Percentiles rank a stretch among this genome's conserved stretches.
Conservation (phyloP, 176 grass and related monocot species). For the Carex littledalei region DNA sequence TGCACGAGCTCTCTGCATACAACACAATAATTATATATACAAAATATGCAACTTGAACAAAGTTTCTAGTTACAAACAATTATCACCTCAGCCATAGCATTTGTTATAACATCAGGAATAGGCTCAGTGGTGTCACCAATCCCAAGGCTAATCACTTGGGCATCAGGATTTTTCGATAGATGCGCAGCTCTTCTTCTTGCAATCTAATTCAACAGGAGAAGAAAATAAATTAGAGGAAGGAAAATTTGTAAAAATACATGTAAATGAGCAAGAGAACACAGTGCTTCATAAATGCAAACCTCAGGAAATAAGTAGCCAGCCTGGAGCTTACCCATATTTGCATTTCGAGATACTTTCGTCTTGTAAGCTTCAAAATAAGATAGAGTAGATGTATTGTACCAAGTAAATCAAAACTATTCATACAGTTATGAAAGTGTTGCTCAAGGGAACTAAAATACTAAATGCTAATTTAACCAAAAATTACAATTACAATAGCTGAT, state of each 20-base stretch:
- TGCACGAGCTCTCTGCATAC: conserved; percentile 53
- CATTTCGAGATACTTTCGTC: conserved; percentile 70
- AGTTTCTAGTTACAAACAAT: neutral
- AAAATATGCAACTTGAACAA: neutral
- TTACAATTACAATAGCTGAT: neutral
- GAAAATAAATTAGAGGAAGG: neutral
- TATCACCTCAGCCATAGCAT: conserved; percentile 72
- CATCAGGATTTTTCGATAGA: conserved; percentile 71
- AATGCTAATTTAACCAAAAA: neutral
- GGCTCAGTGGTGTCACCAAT: conserved; percentile 94
- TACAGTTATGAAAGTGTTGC: neutral
- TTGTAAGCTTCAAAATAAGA: conserved; percentile 60
- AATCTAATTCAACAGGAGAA: conserved; percentile 38
- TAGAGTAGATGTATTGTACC: neutral
- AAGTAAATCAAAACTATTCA: neutral
- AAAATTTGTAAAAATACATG: neutral
- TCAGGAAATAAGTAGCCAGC: conserved; percentile 76
- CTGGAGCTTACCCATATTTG: conserved; percentile 72
- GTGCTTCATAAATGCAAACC: conserved; percentile 12
- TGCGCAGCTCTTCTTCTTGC: conserved; percentile 74
- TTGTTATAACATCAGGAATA: conserved; percentile 76
- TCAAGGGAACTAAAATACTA: neutral
- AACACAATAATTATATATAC: neutral
- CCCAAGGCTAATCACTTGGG: conserved; percentile 83
- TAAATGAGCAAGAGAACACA: neutral